Conservation (phyloP, 2,329 filamentous ascomycete genomes). For the Dothistroma septosporum region DNA sequence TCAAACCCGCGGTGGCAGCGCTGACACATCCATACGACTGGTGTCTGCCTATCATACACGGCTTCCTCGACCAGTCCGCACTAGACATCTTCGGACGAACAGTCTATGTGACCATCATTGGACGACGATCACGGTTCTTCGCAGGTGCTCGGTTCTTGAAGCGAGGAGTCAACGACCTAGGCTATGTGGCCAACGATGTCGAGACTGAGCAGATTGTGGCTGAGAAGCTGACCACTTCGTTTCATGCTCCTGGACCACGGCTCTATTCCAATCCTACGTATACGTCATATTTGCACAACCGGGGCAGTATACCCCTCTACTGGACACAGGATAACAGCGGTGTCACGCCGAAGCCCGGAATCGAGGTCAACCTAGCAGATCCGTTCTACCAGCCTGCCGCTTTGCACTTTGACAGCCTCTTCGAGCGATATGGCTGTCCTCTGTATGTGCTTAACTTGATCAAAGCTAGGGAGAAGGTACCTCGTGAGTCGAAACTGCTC, state of each 20-base stretch:
- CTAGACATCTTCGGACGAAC: conserved; percentile 74
- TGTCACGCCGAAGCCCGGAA: conserved; percentile 92
- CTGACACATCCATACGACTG: conserved; percentile 86
- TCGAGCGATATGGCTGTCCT: conserved; percentile 86
- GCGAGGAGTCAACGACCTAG: conserved; percentile 86
- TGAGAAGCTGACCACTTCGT: conserved; percentile 89
- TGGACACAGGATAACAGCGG: conserved; percentile 97
- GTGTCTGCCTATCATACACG: conserved; percentile 93
- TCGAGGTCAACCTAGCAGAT: conserved; percentile 90
- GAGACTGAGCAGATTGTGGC: conserved; percentile 98
- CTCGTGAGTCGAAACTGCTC: conserved; percentile 85
- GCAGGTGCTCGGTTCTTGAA: conserved; percentile 93
- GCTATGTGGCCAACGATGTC: conserved; percentile 96
- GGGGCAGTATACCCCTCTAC: conserved; percentile 92
- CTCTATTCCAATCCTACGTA: conserved; percentile 86
- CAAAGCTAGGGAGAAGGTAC: conserved; percentile 76
- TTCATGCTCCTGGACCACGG: conserved; percentile 81
- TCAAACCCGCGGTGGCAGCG: conserved; percentile 66
- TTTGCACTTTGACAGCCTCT: conserved; percentile 90
- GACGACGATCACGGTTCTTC: conserved; percentile 85
- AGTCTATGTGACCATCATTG: conserved; percentile 90
- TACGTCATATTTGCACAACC: conserved; percentile 94
- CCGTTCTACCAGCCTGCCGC: conserved; percentile 93
- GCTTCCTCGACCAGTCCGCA: conserved; percentile 86
- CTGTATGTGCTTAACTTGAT: conserved; percentile 90